Evolutionary conservation across 331 rosid species (phyloP).

Genomic region (Prunus yedoensis): DNA sequence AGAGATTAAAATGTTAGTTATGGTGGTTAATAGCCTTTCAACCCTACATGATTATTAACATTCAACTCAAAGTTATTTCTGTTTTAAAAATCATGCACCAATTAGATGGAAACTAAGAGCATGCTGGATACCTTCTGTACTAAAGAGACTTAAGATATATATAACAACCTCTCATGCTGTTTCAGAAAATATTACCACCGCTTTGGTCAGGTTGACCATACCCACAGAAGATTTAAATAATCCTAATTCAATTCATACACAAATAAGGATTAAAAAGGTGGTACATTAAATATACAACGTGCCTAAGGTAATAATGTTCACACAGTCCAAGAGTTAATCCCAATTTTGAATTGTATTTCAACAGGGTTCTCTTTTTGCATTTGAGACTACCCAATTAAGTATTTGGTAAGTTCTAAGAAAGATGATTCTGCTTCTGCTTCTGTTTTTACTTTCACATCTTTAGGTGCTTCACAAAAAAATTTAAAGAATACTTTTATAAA

Average conservation of each 20-base stretch:
- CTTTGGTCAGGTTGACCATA: background rate
- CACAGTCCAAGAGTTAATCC: background rate
- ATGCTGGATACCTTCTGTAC: background rate
- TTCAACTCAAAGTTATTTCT: slow-evolving; percentile 6
- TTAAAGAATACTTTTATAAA: background rate
- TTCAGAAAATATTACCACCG: background rate
- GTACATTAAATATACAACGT: background rate
- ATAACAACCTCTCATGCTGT: background rate
- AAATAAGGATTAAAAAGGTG: background rate
- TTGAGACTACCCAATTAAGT: background rate
- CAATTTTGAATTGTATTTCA: background rate
- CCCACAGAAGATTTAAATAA: background rate
- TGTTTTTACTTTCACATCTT: background rate
- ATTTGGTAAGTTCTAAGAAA: background rate
- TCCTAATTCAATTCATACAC: background rate
- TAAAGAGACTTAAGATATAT: background rate
- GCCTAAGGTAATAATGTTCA: background rate
- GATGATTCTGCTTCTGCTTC: background rate
- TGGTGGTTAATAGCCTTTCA: background rate
- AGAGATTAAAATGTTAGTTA: background rate
- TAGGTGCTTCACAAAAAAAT: background rate
- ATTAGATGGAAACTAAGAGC: background rate
- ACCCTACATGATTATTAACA: background rate
- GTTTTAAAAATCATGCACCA: background rate
- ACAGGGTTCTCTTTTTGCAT: background rate